Conservation (phyloP, 345 rosid species). For the Trapa incisa region DNA sequence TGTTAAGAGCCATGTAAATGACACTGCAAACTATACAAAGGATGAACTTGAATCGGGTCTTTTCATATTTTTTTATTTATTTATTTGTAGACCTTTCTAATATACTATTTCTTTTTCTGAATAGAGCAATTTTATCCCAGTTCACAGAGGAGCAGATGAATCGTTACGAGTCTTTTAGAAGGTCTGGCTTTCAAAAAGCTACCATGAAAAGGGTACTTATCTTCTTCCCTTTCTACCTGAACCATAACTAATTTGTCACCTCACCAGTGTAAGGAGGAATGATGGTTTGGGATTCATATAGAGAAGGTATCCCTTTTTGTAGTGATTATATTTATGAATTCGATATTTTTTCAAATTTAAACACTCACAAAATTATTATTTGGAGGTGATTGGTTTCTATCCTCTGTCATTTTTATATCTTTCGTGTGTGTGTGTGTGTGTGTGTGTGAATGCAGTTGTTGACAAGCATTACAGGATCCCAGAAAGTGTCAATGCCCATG, state of each 20-base stretch:
- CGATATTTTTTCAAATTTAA: not conserved
- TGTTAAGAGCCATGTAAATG: not conserved
- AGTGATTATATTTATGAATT: not conserved
- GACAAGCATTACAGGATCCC: constrained; percentile 65
- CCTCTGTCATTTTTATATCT: not conserved
- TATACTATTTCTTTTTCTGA: constrained; percentile 1
- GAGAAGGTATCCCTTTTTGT: not conserved
- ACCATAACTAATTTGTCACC: not conserved
- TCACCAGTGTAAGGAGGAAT: not conserved
- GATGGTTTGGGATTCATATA: not conserved
- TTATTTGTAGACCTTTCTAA: not conserved
- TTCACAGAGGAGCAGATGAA: constrained; percentile 80
- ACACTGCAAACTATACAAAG: not conserved
- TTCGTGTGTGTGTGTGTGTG: constrained; percentile 1
- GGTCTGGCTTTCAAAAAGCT: constrained; percentile 89
- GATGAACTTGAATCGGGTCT: not conserved
- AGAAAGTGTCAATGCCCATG: constrained; percentile 71
- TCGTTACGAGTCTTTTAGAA: constrained; percentile 81
- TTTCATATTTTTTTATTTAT: not conserved
- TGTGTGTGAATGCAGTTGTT: constrained; percentile 41
- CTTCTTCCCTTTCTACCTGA: not conserved
- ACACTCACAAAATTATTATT: not conserved
- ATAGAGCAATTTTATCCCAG: constrained; percentile 65
- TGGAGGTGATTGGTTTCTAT: not conserved
- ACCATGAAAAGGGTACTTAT: constrained; percentile 73